These are phyloP conservation scores for Alternaria postmessia DNA, from an alignment of 2,329 filamentous ascomycete genomes.

Conservation along the genomic window DNA sequence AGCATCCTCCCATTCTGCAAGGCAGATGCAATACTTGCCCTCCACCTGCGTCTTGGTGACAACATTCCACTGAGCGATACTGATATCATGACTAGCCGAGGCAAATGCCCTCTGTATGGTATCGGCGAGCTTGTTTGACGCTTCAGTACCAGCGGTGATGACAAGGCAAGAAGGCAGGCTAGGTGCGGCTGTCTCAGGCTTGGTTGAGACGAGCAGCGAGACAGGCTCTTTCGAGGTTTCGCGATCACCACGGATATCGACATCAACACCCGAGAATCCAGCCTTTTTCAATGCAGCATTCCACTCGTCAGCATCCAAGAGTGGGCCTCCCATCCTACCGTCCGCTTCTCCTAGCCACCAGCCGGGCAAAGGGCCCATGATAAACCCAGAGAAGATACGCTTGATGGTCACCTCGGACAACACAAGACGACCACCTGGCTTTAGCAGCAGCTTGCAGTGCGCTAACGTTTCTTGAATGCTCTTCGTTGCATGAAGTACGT, in stretches of 20 bases:
- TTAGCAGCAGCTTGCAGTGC: constrained; percentile 12
- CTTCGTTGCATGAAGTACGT: constrained; percentile 13
- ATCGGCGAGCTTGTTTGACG: neutral
- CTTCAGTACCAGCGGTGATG: constrained; percentile 3
- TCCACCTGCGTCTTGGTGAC: neutral
- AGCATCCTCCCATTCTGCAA: constrained; percentile 11
- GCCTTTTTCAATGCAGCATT: constrained; percentile 7
- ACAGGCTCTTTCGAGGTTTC: constrained; percentile 14
- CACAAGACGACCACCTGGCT: constrained; percentile 8
- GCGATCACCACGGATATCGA: constrained; percentile 11
- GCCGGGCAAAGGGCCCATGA: neutral
- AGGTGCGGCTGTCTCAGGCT: neutral
- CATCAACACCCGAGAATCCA: constrained; percentile 15
- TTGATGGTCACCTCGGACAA: constrained; percentile 16
- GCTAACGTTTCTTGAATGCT: constrained; percentile 9
- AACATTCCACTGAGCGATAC: constrained; percentile 1
- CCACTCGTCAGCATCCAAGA: constrained; percentile 11
- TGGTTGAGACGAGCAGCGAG: constrained; percentile 12
- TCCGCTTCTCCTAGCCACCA: neutral
- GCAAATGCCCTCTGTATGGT: neutral
- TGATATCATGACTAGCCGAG: constrained; percentile 1
- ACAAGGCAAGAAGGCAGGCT: constrained; percentile 4
- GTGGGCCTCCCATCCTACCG: constrained; percentile 8
- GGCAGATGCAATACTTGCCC: constrained; percentile 11
- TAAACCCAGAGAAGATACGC: constrained; percentile 15